A percentile compares a stretch with the other conserved stretches of the same genome.
Evolutionary conservation across 352 stramenopile genomes (phyloP).

Genomic region (Saprolegnia diclina): DNA sequence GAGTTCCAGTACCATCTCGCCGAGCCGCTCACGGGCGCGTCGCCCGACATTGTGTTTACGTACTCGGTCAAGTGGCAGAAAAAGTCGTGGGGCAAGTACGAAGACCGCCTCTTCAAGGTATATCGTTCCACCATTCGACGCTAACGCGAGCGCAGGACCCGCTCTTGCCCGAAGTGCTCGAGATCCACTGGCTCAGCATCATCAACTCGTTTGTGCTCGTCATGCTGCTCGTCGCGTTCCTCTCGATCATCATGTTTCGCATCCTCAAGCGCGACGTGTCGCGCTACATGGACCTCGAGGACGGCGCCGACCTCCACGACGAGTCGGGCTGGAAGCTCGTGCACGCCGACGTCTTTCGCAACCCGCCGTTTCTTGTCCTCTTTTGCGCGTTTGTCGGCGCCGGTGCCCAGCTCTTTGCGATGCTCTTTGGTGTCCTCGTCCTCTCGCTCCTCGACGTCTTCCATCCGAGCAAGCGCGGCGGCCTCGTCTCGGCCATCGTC

Average conservation of each 20-base stretch:
- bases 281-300: conserved; percentile 89
- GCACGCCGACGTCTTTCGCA: conserved; percentile 95
- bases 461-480: conserved; percentile 89
- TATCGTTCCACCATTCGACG: conserved; percentile 7
- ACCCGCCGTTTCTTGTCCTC: conserved; percentile 85
- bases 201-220: conserved; percentile 98
- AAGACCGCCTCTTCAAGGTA: conserved; percentile 81
- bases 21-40: conserved; percentile 34
- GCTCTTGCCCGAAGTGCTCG: conserved; percentile 42
- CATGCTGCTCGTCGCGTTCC: conserved; percentile 94
- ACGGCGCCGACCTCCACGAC: conserved; percentile 87
- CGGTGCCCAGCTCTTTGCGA: conserved; percentile 92
- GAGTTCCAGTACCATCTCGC: conserved; percentile 58
- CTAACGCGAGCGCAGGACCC: neutral
- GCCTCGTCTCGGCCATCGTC: conserved; percentile 91
- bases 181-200: conserved; percentile 98
- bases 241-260: conserved; percentile 95
- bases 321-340: conserved; percentile 98
- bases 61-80: conserved; percentile 96
- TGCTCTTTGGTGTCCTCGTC: conserved; percentile 85
- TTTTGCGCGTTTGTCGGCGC: conserved; percentile 91
- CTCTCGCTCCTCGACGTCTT: conserved; percentile 90
- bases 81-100: conserved; percentile 78
- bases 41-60: conserved; percentile 81
- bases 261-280: conserved; percentile 98